Evolutionary conservation across 2,329 filamentous ascomycete species (phyloP).

Genomic region (Thelonectria olida): DNA sequence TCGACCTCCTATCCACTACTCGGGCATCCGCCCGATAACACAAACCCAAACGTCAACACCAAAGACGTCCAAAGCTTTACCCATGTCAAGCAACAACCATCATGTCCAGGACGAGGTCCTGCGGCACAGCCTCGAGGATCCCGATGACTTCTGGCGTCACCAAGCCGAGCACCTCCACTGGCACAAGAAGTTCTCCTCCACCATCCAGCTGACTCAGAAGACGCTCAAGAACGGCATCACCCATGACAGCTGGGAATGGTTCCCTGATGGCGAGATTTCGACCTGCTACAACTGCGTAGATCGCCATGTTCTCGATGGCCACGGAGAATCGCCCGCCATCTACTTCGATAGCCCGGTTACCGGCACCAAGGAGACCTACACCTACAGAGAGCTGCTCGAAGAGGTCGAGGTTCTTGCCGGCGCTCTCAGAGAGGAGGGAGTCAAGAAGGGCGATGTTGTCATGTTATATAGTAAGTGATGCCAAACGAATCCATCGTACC

Average conservation of each 20-base stretch:
- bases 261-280: conserved; percentile 86
- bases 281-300: conserved; percentile 94
- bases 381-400: conserved; percentile 77
- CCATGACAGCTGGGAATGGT: conserved; percentile 89
- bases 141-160: conserved; percentile 77
- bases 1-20: background rate
- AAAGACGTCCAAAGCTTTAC: background rate
- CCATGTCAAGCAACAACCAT: conserved; percentile 29
- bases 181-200: conserved; percentile 77
- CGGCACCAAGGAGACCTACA: conserved; percentile 73
- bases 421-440: conserved; percentile 82
- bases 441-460: conserved; percentile 85
- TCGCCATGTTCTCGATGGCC: conserved; percentile 83
- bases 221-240: conserved; percentile 67
- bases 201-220: conserved; percentile 69
- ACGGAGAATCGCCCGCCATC: conserved; percentile 78
- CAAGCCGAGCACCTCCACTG: conserved; percentile 82
- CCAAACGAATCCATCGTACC: background rate
- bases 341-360: conserved; percentile 91
- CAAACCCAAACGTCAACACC: background rate
- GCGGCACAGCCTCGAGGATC: conserved; percentile 70
- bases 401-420: conserved; percentile 87
- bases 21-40: conserved; percentile 8
- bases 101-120: conserved; percentile 62
- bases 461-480: conserved; percentile 81